Base-by-base conservation (phyloP, 208 protist species). In the Naegleria lovaniensis region DNA sequence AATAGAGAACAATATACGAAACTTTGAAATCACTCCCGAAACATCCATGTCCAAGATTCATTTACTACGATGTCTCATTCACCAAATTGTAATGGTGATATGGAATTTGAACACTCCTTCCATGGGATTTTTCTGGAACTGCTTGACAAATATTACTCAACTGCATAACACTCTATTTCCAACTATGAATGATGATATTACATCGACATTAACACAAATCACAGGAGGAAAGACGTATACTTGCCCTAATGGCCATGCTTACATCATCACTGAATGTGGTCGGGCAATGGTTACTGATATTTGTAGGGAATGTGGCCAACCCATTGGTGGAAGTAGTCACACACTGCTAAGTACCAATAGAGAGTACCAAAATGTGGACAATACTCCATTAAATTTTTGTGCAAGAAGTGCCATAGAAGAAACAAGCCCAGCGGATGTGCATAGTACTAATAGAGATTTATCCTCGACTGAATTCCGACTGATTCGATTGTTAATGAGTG, bases 181-280 rank as follows among this genome's bases (percentile, higher is more conserved):
- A 58, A 58, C 85, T 5, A 88, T 88, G 85, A 51, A 51, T 29
- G 41, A 88, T 58, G 85, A 88, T 38, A 38, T 33, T 16, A 58
- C 1, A 13, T 15, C 9, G 38, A 29, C 6, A 38, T 58, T 88
- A 29, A 36, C 4, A n/a, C 4, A 39, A 36, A 39, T 88, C n/a
- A 11, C 15, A 36, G 11, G 33, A 59, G 85, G 39, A 38, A 48
- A 29, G 6, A 29, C 55, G 9, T 88, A 88, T 19, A 33, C 9
- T 7, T 88, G 85, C 55, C 85, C 85, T 9, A 59, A 55, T 88
- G n/a, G n/a, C 58, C 85, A 88, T 58, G 7, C 13, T 16, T 88
- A 88, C n/a, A 29, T 88, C 55, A 39, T 88, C 0, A 22, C 22
- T 16, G 43, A 88, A 39, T 88, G 85, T 88, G 85, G 85, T 38